These are phyloP conservation scores for Baorangia bicolor DNA, from an alignment of 768 basidiomycete species.

Conservation along the genomic window DNA sequence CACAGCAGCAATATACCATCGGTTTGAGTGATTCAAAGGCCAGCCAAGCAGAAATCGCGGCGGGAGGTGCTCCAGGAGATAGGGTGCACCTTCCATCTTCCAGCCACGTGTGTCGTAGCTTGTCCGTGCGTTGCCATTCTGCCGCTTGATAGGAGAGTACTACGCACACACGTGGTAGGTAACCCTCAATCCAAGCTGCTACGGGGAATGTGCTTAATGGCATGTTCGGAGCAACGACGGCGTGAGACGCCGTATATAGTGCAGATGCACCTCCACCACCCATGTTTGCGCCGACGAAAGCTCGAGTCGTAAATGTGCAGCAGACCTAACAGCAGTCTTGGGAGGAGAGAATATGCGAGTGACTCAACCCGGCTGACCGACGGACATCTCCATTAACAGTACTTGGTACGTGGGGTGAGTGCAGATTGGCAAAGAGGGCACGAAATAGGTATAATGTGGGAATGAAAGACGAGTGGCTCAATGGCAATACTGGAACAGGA, in stretches of 20 bases:
- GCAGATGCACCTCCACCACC: background rate
- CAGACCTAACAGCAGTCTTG: background rate
- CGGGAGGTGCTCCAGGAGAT: too few species aligned
- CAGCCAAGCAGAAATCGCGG: background rate
- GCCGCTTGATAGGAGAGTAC: background rate
- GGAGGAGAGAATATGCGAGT: background rate
- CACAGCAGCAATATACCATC: background rate
- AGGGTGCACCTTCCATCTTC: background rate
- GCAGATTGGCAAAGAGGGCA: background rate
- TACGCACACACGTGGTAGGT: background rate
- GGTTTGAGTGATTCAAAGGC: background rate
- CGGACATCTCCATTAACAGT: background rate
- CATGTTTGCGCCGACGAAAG: background rate
- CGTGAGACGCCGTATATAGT: background rate
- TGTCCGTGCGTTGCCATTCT: background rate
- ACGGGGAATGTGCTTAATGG: too few species aligned
- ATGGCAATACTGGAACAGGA: slow-evolving; percentile 17
- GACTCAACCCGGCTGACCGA: background rate
- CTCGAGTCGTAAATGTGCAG: background rate
- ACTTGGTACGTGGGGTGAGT: background rate
- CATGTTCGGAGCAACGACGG: background rate
- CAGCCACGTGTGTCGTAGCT: background rate
- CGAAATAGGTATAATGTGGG: slow-evolving; percentile 1
- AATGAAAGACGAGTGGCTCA: background rate
- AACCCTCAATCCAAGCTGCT: background rate